Conservation (phyloP, 768 basidiomycete genomes). For the Asterophora parasitica region DNA sequence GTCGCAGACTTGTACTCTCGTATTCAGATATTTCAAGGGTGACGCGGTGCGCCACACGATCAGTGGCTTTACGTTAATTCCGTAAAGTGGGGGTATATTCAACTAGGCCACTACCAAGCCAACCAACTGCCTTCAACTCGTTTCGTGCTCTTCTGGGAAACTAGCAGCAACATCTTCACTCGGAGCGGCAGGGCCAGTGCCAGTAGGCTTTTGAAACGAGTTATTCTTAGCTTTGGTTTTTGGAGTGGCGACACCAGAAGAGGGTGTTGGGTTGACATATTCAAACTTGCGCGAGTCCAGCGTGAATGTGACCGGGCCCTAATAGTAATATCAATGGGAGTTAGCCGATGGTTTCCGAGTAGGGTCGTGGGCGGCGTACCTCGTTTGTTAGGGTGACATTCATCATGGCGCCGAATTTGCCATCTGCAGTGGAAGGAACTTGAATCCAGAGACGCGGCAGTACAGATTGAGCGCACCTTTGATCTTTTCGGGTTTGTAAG, state of each 20-base stretch:
- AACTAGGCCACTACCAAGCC: no score
- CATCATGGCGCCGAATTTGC: constrained; percentile 98
- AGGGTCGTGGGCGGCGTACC: constrained; percentile 38
- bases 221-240: not conserved
- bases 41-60: no score
- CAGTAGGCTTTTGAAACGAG: no score
- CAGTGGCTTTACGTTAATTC: no score
- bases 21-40: no score
- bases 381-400: constrained; percentile 83
- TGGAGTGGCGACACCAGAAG: constrained; percentile 8
- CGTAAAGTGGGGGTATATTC: no score
- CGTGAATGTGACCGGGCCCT: constrained; percentile 86
- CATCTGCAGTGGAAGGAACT: constrained; percentile 47
- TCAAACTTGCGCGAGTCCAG: constrained; percentile 79
- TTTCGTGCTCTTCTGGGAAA: no score
- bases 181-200: no score
- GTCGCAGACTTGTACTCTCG: no score
- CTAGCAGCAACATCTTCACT: no score
- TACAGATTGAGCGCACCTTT: constrained; percentile 48
- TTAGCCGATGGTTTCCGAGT: constrained; percentile 22
- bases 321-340: constrained; percentile 9
- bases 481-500: constrained; percentile 73
- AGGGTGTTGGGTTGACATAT: constrained; percentile 37
- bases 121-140: no score
- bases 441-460: constrained; percentile 2